phyloP scores from a whole-genome alignment of 2,329 filamentous ascomycete genomes.

The Chaetomium strumarium region DNA sequence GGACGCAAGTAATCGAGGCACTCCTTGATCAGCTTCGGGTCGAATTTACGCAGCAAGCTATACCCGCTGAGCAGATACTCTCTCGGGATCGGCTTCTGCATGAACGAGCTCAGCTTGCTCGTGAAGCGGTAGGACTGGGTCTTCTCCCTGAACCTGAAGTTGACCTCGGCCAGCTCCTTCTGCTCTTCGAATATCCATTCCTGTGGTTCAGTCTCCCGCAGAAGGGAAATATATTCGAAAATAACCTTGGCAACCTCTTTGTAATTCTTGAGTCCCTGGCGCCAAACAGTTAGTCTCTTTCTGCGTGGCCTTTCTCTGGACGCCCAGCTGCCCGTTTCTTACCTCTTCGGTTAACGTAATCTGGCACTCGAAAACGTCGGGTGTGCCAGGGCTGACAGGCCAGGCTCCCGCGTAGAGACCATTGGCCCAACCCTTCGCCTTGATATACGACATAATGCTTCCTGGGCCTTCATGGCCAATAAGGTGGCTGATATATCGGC shows the following conservation, averaged over 20 bases:
- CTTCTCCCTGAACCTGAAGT: constrained; percentile 94
- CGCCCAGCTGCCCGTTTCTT: constrained; percentile 19
- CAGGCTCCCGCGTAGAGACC: constrained; percentile 71
- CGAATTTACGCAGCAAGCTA: constrained; percentile 71
- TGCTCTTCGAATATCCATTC: constrained; percentile 94
- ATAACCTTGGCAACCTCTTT: constrained; percentile 74
- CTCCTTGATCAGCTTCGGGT: constrained; percentile 67
- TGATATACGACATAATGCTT: constrained; percentile 84
- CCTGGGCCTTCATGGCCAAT: constrained; percentile 91
- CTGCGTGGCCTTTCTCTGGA: not conserved
- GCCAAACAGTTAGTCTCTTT: not conserved
- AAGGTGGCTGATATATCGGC: constrained; percentile 79
- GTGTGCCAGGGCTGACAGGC: constrained; percentile 68
- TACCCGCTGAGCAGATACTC: constrained; percentile 83
- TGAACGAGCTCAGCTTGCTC: constrained; percentile 74
- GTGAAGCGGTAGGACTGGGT: constrained; percentile 84
- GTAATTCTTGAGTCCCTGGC: constrained; percentile 66
- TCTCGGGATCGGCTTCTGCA: constrained; percentile 85
- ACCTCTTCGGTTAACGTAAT: constrained; percentile 79
- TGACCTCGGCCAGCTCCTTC: constrained; percentile 82
- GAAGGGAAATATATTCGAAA: constrained; percentile 86
- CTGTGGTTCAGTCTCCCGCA: constrained; percentile 73
- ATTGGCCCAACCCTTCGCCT: constrained; percentile 85
- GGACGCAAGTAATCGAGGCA: constrained; percentile 69
- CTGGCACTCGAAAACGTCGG: constrained; percentile 72